Conservation (phyloP, 2,329 filamentous ascomycete genomes). For the Xylaria polymorpha region DNA sequence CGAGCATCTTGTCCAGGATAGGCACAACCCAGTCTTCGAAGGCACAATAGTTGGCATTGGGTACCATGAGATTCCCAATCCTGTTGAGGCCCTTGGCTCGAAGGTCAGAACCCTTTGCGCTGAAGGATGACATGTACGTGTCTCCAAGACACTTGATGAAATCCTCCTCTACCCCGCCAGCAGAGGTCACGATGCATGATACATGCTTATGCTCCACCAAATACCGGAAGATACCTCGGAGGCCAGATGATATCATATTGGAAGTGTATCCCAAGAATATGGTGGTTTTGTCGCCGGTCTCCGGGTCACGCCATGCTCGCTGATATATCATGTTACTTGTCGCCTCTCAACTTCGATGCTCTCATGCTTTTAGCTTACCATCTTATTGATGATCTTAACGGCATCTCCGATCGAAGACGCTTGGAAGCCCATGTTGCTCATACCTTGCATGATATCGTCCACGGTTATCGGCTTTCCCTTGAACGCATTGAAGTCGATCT, state of each 20-base stretch:
- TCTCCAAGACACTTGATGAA: conserved; percentile 97
- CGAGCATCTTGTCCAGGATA: conserved; percentile 92
- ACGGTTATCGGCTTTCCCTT: conserved; percentile 81
- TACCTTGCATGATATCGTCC: conserved; percentile 82
- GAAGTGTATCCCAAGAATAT: conserved; percentile 98
- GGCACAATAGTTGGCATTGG: conserved; percentile 95
- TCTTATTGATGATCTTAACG: conserved; percentile 91
- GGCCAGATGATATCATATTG: conserved; percentile 95
- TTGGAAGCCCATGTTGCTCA: conserved; percentile 89
- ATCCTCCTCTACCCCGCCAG: conserved; percentile 95
- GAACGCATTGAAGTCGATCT: conserved; percentile 91
- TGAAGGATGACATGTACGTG: conserved; percentile 92
- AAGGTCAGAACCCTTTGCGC: conserved; percentile 78
- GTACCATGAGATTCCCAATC: conserved; percentile 94
- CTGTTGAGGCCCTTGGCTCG: conserved; percentile 90
- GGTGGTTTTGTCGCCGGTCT: conserved; percentile 82
- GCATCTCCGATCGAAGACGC: conserved; percentile 80
- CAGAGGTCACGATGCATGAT: conserved; percentile 92
- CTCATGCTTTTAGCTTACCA: conserved; percentile 69
- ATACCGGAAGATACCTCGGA: conserved; percentile 91
- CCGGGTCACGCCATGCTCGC: conserved; percentile 84
- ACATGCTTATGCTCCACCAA: conserved; percentile 93
- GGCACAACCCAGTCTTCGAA: conserved; percentile 99
- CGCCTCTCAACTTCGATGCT: conserved; percentile 33
- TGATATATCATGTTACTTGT: conserved; percentile 48